Percentiles rank a stretch among this genome's conserved stretches.
Conservation (phyloP, 179 eudicot species). For the Amaranthus tricolor region DNA sequence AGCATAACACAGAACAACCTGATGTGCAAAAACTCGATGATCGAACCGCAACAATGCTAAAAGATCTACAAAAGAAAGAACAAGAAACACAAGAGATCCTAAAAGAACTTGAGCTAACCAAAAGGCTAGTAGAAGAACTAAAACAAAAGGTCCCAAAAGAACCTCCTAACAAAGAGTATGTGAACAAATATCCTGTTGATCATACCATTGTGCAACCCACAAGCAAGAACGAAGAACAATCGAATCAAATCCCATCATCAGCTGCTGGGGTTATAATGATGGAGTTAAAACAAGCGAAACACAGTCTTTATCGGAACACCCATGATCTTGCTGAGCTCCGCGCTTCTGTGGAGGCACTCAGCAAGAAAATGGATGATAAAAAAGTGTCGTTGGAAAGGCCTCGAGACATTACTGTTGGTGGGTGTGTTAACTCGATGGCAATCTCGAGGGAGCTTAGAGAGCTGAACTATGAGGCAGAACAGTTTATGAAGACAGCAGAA, state of each 20-base stretch:
- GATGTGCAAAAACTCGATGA: slow-evolving; percentile 30
- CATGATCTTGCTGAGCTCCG: slow-evolving; percentile 41
- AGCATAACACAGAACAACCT: slow-evolving; percentile 18
- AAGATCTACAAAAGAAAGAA: slow-evolving; percentile 35
- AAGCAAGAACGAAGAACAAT: slow-evolving; percentile 12
- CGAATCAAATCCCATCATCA: slow-evolving; percentile 17
- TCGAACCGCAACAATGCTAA: slow-evolving; percentile 26
- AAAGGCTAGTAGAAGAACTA: slow-evolving; percentile 35
- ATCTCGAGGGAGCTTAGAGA: slow-evolving; percentile 45
- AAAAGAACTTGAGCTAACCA: slow-evolving; percentile 34
- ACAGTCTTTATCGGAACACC: slow-evolving; percentile 35
- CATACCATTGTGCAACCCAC: background rate
- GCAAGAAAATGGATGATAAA: slow-evolving; percentile 33
- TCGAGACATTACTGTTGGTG: slow-evolving; percentile 2
- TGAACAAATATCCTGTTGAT: slow-evolving; percentile 15
- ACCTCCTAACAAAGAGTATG: slow-evolving; percentile 18
- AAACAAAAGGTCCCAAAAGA: slow-evolving; percentile 33
- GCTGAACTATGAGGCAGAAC: slow-evolving; percentile 42
- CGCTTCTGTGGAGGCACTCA: slow-evolving; percentile 39
- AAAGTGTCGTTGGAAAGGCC: slow-evolving; percentile 4
- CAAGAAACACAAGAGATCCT: slow-evolving; percentile 34
- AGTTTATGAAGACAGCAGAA: slow-evolving; percentile 48
- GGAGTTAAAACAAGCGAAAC: slow-evolving; percentile 40
- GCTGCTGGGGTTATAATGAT: slow-evolving; percentile 31
- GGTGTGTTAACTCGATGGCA: slow-evolving; percentile 19